Evolutionary conservation across 2,329 filamentous ascomycete species (phyloP).

Genomic region (Calonectria multiphialidica): DNA sequence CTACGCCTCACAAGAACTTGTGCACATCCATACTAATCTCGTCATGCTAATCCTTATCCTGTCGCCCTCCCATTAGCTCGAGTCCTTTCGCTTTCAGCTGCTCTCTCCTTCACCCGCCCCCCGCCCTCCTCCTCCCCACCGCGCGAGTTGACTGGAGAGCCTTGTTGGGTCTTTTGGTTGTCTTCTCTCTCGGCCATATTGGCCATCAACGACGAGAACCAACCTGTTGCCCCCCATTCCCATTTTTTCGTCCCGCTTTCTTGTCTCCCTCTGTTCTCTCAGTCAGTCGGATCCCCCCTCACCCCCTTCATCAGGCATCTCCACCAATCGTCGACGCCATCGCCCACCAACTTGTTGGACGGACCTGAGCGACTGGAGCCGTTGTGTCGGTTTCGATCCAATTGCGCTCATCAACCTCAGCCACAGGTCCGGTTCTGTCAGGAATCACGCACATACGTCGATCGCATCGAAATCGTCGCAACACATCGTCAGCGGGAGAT

Average conservation of each 20-base stretch:
- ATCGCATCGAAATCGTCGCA: constrained; percentile 36
- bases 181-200: not conserved
- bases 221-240: not conserved
- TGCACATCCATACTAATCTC: constrained; percentile 7
- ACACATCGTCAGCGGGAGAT: constrained; percentile 41
- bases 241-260: constrained; percentile 3
- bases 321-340: constrained; percentile 20
- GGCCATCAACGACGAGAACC: constrained; percentile 2
- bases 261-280: constrained; percentile 20
- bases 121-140: not conserved
- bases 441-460: constrained; percentile 28
- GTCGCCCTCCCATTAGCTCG: constrained; percentile 10
- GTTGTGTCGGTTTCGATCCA: constrained; percentile 14
- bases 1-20: constrained; percentile 9
- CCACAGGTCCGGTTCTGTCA: constrained; percentile 17
- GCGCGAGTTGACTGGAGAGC: constrained; percentile 11
- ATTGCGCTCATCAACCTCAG: constrained; percentile 16
- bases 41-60: constrained; percentile 16
- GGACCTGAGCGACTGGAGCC: constrained; percentile 14
- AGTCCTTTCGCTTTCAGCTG: constrained; percentile 1
- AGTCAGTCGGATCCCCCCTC: not conserved
- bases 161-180: not conserved
- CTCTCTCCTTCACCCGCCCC: not conserved
- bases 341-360: constrained; percentile 5
- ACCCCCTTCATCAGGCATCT: constrained; percentile 2